phyloP scores from a whole-genome alignment of 2,329 filamentous ascomycete species.

The Scedosporium apiospermum region DNA sequence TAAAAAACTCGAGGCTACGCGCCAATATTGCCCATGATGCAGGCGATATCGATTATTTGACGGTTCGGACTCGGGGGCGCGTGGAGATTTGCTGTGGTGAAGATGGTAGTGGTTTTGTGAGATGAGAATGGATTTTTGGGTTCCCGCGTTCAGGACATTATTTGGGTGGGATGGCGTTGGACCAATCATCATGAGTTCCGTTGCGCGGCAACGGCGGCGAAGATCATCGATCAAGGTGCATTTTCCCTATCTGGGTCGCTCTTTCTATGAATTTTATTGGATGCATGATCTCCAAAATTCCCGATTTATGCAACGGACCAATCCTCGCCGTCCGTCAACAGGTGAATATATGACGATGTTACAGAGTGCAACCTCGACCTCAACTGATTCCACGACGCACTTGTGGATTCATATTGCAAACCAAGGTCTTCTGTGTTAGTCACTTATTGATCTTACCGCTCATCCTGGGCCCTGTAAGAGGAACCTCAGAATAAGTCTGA shows the following conservation, averaged over 20 bases:
- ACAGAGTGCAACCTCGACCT: too few relatives aligned
- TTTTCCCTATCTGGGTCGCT: not conserved
- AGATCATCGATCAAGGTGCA: not conserved
- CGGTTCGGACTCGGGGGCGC: not conserved
- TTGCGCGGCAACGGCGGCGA: conserved; percentile 13
- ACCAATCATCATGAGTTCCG: conserved; percentile 20
- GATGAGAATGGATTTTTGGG: not conserved
- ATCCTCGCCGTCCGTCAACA: too few relatives aligned
- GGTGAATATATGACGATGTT: too few relatives aligned
- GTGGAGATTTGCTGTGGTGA: conserved; percentile 2
- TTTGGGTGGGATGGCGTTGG: conserved; percentile 16
- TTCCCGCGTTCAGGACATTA: conserved; percentile 10
- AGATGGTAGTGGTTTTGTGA: conserved; percentile 8
- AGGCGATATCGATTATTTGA: not conserved
- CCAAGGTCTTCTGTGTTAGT: too few relatives aligned
- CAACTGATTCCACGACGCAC: too few relatives aligned
- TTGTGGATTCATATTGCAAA: too few relatives aligned
- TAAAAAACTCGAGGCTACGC: conserved; percentile 6
- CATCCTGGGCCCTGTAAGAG: too few relatives aligned
- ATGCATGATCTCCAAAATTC: not conserved
- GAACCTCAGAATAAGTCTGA: too few relatives aligned
- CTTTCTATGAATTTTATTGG: conserved; percentile 2
- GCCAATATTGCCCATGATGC: conserved; percentile 5
- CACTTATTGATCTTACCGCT: too few relatives aligned
- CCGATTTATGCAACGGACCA: not conserved